phyloP scores from a whole-genome alignment of 2,329 filamentous ascomycete genomes.

The Calonectria montana region DNA sequence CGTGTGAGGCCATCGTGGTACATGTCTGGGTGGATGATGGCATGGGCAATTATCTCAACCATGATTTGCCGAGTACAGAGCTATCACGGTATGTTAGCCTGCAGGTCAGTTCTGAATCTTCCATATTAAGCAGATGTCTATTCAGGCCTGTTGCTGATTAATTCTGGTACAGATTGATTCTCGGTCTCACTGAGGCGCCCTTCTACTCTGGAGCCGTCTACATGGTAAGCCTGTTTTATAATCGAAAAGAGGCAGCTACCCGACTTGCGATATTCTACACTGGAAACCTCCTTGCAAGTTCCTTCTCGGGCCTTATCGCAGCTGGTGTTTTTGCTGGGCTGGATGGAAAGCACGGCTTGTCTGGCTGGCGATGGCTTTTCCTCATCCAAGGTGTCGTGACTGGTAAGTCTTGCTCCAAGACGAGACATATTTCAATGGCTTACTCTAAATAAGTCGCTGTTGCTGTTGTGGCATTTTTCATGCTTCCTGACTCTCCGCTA shows the following conservation, averaged over 20 bases:
- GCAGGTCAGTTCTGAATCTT: slow-evolving; percentile 49
- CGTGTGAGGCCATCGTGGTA: slow-evolving; percentile 57
- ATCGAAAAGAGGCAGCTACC: slow-evolving; percentile 58
- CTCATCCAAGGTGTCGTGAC: slow-evolving; percentile 8
- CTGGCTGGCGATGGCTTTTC: slow-evolving; percentile 45
- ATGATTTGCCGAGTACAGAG: slow-evolving; percentile 54
- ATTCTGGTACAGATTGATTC: slow-evolving; percentile 52
- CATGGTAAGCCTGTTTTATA: slow-evolving; percentile 66
- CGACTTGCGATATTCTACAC: slow-evolving; percentile 59
- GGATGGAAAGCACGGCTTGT: slow-evolving; percentile 39
- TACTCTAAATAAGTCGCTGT: slow-evolving; percentile 8
- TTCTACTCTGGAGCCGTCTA: slow-evolving; percentile 51
- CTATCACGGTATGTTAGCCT: slow-evolving; percentile 55
- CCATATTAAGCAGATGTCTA: fast-evolving
- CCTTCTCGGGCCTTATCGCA: slow-evolving; percentile 58
- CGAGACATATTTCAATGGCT: slow-evolving; percentile 31
- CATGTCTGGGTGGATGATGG: slow-evolving; percentile 51
- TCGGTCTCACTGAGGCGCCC: slow-evolving; percentile 55
- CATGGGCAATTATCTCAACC: slow-evolving; percentile 55
- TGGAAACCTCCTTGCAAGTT: slow-evolving; percentile 49
- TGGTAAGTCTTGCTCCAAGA: slow-evolving; percentile 6
- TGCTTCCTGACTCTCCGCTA: slow-evolving; percentile 52
- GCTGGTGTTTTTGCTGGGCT: slow-evolving; percentile 53
- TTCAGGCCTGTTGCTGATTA: background rate
- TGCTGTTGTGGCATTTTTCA: slow-evolving; percentile 47